Evolutionary conservation across 2,329 filamentous ascomycete species (phyloP).

Genomic region (Lachnellula willkommii): DNA sequence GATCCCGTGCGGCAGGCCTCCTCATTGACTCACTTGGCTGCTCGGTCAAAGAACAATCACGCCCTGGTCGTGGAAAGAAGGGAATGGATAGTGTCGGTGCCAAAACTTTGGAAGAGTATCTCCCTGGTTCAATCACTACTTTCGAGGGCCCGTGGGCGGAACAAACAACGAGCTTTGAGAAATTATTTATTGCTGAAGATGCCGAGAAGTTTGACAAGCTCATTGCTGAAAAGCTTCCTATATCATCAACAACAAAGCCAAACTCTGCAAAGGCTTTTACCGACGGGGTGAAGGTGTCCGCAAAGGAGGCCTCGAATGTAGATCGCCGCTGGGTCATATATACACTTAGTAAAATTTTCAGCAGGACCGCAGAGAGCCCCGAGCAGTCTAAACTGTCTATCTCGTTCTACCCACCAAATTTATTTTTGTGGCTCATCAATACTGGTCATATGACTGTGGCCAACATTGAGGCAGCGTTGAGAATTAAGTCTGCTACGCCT

Average conservation of each 20-base stretch:
- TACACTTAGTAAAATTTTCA: conserved; percentile 44
- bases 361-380: conserved; percentile 17
- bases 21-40: conserved; percentile 71
- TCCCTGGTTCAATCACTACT: conserved; percentile 22
- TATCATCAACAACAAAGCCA: conserved; percentile 15
- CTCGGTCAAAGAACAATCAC: conserved; percentile 43
- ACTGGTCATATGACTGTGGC: conserved; percentile 56
- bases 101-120: conserved; percentile 22
- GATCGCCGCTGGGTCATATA: conserved; percentile 62
- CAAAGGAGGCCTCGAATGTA: conserved; percentile 41
- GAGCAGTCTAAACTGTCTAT: conserved; percentile 32
- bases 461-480: conserved; percentile 55
- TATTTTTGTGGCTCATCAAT: conserved; percentile 54
- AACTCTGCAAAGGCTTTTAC: conserved; percentile 4
- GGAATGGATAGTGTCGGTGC: conserved; percentile 3
- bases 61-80: conserved; percentile 13
- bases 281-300: not conserved
- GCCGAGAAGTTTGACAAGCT: conserved; percentile 37
- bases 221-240: conserved; percentile 35
- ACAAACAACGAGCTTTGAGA: conserved; percentile 30
- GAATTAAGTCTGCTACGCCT: conserved; percentile 39
- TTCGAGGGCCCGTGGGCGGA: conserved; percentile 15
- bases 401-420: conserved; percentile 42
- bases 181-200: conserved; percentile 32
- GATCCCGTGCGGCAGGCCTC: conserved; percentile 54